Conservation (phyloP, 2,329 filamentous ascomycete species). For the Alternaria infectoria region DNA sequence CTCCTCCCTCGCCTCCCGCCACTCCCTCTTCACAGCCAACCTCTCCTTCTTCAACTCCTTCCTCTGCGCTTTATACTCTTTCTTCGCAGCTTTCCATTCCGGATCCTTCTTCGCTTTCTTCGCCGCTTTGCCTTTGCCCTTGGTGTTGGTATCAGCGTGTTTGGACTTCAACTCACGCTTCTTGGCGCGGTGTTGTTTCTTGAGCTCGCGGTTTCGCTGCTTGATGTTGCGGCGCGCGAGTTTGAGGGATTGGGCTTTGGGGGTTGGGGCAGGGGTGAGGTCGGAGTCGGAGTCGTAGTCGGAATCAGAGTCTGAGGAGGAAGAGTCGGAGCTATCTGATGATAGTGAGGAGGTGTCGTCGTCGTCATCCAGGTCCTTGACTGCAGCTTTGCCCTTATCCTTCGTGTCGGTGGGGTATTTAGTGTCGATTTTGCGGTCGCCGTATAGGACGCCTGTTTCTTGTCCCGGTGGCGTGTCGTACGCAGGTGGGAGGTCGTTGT, state of each 20-base stretch:
- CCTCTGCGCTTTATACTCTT: conserved; percentile 29
- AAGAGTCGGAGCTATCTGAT: conserved; percentile 29
- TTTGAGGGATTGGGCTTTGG: not conserved
- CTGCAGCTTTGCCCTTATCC: conserved; percentile 2
- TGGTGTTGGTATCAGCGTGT: conserved; percentile 1
- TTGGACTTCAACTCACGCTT: conserved; percentile 31
- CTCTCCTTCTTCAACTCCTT: conserved; percentile 25
- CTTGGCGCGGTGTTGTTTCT: conserved; percentile 17
- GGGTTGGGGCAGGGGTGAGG: not conserved
- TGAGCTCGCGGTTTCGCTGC: conserved; percentile 19
- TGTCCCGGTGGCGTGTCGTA: conserved; percentile 23
- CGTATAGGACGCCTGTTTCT: conserved; percentile 23
- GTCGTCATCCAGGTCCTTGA: conserved; percentile 15
- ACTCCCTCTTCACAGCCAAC: conserved; percentile 19
- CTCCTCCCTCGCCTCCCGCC: conserved; percentile 20
- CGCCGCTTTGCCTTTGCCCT: conserved; percentile 20
- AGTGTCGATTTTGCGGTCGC: conserved; percentile 8
- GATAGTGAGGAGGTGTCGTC: conserved; percentile 30
- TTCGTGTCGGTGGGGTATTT: not conserved
- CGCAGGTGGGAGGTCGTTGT: conserved; percentile 22
- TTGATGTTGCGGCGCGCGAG: conserved; percentile 18
- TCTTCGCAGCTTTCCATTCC: conserved; percentile 32
- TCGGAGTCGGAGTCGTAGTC: conserved; percentile 15
- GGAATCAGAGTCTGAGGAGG: conserved; percentile 16
- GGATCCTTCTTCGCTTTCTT: conserved; percentile 27